Evolutionary conservation across 768 basidiomycete species (phyloP).

Genomic region (Pleurotus cornucopiae): DNA sequence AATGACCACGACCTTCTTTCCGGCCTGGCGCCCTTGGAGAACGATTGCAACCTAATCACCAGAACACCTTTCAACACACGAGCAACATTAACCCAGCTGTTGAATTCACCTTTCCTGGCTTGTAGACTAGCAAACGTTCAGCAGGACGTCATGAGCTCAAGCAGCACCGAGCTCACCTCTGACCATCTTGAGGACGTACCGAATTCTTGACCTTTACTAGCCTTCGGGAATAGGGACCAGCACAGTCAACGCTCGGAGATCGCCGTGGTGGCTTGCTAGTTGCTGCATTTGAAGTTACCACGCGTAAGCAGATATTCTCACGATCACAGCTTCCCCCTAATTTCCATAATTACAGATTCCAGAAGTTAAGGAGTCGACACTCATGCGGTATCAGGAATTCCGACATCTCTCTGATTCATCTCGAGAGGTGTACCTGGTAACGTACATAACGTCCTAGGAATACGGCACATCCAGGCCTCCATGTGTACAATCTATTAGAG

Average conservation of each 20-base stretch:
- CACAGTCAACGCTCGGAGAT: slow-evolving; percentile 24
- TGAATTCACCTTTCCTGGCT: slow-evolving; percentile 81
- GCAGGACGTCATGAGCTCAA: not conserved
- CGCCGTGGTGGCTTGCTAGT: slow-evolving; percentile 43
- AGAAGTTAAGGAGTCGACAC: too few species aligned
- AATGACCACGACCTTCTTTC: slow-evolving; percentile 99
- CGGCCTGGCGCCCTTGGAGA: slow-evolving; percentile 98
- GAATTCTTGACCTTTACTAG: slow-evolving; percentile 35
- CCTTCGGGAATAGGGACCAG: slow-evolving; percentile 18
- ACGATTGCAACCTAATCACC: slow-evolving; percentile 83
- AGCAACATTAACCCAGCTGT: not conserved
- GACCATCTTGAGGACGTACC: slow-evolving; percentile 50
- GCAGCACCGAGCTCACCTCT: slow-evolving; percentile 39
- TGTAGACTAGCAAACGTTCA: slow-evolving; percentile 63
- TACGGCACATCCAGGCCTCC: too few species aligned
- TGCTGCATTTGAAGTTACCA: slow-evolving; percentile 27
- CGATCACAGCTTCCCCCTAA: too few species aligned
- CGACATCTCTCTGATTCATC: too few species aligned
- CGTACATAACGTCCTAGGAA: too few species aligned
- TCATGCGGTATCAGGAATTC: too few species aligned
- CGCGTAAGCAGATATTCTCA: too few species aligned
- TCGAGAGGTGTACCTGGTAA: too few species aligned
- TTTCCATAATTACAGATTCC: too few species aligned
- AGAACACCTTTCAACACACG: slow-evolving; percentile 1
- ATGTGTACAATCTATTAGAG: too few species aligned